Base-by-base conservation (phyloP, 2,329 filamentous ascomycete genomes). In the Fusarium fracticaudum region DNA sequence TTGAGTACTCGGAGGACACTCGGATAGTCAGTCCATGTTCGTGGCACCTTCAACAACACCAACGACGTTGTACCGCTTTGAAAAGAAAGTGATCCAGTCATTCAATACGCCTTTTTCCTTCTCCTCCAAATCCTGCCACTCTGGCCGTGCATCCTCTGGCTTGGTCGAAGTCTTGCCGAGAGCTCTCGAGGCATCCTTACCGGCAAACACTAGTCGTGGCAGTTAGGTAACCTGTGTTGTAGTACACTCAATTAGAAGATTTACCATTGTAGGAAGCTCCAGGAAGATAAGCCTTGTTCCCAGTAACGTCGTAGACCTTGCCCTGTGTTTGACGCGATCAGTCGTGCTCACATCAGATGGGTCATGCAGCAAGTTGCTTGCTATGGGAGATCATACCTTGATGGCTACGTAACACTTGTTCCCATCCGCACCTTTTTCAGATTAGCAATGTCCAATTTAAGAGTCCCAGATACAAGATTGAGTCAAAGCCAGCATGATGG, bases 31-130 rank as follows among this genome's bases (percentile, higher is more conserved):
- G 35, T 86, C 87, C 78, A 85, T 83, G 78, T 91, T 91, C 35
- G 87, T 90, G 35, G 90, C 89, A 41, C 89, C 89, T 68, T 87
- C 84, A 22, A 93, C 90, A 64, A 87, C 82, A 20, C 94, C 94
- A 53, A 97, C 91, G 59, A 98, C 89, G 79, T 98, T 98, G 85
- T 99, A 99, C 66, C 96, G 89, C 86, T 98, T 99, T 76, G 93
- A 94, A 84, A 99, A 99, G 85, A 97, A 99, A 5, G 93, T 97
- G 73, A 92, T 91, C 96, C 96, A 99, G 82, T 99, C 96, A 61
- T 96, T 89, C 70, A 99, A 85, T 7, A 93, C 92, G 33, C 90
- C 90, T 86, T 96, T 94, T 82, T 98, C 92, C 83, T 96, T 95
- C 29, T 97, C 95, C 20, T 88, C 87, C 59, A 99, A 86, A 79